phyloP scores from a whole-genome alignment of 2,329 filamentous ascomycete species.

The Colletotrichum orbiculare region DNA sequence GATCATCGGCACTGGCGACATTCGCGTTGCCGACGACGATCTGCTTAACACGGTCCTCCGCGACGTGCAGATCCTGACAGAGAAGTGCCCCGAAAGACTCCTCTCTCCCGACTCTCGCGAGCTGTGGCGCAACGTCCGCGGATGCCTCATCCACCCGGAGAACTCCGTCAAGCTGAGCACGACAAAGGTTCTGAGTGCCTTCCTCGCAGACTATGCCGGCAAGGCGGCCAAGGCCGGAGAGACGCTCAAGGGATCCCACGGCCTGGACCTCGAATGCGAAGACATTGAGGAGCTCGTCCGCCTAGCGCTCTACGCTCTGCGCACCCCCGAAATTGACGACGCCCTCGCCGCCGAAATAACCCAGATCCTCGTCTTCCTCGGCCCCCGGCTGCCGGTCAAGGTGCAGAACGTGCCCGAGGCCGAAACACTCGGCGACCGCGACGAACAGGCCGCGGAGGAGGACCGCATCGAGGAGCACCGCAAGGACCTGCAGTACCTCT shows the following conservation, averaged over 20 bases:
- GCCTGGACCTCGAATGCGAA: constrained; percentile 72
- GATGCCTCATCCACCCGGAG: constrained; percentile 78
- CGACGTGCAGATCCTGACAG: constrained; percentile 74
- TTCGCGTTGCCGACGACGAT: constrained; percentile 71
- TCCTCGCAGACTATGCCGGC: constrained; percentile 81
- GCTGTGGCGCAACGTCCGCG: constrained; percentile 78
- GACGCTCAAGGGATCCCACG: constrained; percentile 76
- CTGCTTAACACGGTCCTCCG: constrained; percentile 79
- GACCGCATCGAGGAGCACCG: constrained; percentile 40
- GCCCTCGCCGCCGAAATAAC: constrained; percentile 81
- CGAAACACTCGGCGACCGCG: constrained; percentile 55
- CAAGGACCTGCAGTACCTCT: constrained; percentile 75
- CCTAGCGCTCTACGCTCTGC: constrained; percentile 64
- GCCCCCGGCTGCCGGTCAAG: constrained; percentile 59
- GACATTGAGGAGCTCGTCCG: constrained; percentile 71
- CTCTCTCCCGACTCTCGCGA: constrained; percentile 68
- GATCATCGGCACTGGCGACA: constrained; percentile 65
- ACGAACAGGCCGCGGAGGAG: constrained; percentile 52
- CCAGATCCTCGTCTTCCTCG: constrained; percentile 86
- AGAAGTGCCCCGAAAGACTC: constrained; percentile 71
- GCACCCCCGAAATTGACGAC: constrained; percentile 74
- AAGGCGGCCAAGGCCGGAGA: constrained; percentile 65
- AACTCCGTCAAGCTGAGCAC: constrained; percentile 81
- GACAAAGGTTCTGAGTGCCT: constrained; percentile 78
- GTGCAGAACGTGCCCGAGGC: constrained; percentile 47